Evolutionary conservation across 2,329 filamentous ascomycete species (phyloP).

Genomic region (Davidsoniella eucalypti): DNA sequence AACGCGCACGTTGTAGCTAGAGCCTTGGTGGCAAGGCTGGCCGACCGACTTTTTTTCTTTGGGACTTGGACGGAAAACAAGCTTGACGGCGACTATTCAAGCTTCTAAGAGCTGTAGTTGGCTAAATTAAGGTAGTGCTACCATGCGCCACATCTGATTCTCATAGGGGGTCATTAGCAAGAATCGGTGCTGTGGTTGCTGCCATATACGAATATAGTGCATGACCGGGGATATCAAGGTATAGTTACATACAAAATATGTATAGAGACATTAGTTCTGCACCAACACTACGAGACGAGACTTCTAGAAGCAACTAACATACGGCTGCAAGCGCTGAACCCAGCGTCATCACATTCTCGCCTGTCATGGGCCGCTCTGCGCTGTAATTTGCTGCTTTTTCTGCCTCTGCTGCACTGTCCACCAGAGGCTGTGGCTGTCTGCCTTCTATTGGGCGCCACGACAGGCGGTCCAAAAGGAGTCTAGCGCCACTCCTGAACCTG

Average conservation of each 20-base stretch:
- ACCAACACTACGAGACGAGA: too few relatives aligned
- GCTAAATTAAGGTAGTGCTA: not conserved
- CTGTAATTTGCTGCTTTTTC: not conserved
- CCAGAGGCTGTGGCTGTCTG: not conserved
- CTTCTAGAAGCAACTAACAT: too few relatives aligned
- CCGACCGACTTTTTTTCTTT: not conserved
- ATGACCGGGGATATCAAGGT: too few relatives aligned
- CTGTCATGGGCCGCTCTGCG: not conserved
- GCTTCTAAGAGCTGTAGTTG: not conserved
- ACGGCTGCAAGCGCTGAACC: too few relatives aligned
- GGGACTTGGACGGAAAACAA: not conserved
- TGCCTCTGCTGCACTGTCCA: not conserved
- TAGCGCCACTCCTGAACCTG: conserved; percentile 11
- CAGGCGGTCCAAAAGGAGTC: not conserved
- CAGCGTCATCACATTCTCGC: not conserved
- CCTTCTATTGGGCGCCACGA: conserved; percentile 6
- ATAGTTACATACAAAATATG: too few relatives aligned
- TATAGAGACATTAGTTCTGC: too few relatives aligned
- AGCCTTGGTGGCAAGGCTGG: conserved; percentile 13
- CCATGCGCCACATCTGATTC: not conserved
- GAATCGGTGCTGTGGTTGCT: too few relatives aligned
- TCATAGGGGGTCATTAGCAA: too few relatives aligned
- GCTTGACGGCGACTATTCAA: not conserved
- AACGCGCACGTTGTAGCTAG: conserved; percentile 5
- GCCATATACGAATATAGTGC: too few relatives aligned